Conservation (phyloP, 2,329 filamentous ascomycete species). For the Colletotrichum falcatum region DNA sequence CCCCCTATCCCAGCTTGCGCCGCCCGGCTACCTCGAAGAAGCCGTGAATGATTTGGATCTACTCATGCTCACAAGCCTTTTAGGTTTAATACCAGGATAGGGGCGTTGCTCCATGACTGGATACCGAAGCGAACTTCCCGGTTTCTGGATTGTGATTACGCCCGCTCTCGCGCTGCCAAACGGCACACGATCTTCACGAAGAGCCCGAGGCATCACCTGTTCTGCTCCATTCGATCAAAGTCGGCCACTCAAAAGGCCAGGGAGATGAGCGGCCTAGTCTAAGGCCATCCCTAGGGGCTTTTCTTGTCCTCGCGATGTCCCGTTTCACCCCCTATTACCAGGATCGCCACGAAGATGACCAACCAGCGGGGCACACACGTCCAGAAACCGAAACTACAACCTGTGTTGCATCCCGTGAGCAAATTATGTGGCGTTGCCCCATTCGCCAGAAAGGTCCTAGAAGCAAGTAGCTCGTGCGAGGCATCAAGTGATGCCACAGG, state of each 20-base stretch:
- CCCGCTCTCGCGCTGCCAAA: not conserved
- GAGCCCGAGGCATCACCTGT: not conserved
- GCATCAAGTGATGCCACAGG: not conserved
- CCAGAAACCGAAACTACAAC: not conserved
- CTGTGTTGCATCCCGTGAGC: not conserved
- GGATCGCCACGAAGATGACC: not conserved
- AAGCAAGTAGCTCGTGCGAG: not conserved
- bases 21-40: not conserved
- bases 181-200: not conserved
- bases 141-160: not conserved
- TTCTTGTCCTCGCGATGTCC: not conserved
- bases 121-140: not conserved
- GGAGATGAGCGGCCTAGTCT: not conserved
- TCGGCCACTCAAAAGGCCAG: not conserved
- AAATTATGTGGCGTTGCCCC: conserved; percentile 12
- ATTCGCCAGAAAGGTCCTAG: not conserved
- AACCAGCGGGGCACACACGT: not conserved
- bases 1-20: not conserved
- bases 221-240: no score
- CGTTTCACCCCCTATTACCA: not conserved
- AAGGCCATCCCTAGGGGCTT: not conserved
- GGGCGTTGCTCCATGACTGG: not conserved
- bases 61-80: not conserved
- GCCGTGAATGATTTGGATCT: not conserved
- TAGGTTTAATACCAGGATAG: not conserved